These are phyloP conservation scores for Aspergillus brunneoviolaceus DNA, from an alignment of 2,329 filamentous ascomycete genomes.

Conservation along the genomic window DNA sequence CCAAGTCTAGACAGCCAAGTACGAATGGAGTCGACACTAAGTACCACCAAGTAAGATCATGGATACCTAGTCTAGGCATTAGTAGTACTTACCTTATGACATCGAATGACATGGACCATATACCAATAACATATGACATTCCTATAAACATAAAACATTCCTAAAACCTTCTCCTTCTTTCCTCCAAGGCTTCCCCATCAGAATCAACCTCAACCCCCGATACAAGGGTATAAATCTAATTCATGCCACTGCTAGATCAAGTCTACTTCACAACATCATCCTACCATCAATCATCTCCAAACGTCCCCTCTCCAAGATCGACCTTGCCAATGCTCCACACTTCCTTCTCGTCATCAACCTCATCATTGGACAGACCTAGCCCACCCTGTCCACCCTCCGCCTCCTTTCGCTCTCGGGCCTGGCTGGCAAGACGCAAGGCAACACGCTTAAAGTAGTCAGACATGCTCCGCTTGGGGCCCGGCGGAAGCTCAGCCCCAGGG, in stretches of 20 bases:
- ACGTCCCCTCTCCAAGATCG: conserved; percentile 65
- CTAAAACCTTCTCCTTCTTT: conserved; percentile 5
- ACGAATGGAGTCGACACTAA: no score
- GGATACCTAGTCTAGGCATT: no score
- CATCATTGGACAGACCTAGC: conserved; percentile 82
- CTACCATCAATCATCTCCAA: conserved; percentile 34
- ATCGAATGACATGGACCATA: no score
- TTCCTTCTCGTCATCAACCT: conserved; percentile 90
- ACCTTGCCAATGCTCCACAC: conserved; percentile 94
- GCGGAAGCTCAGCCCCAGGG: conserved; percentile 63
- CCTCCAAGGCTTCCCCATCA: neutral
- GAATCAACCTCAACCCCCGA: conserved; percentile 3
- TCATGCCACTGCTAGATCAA: conserved; percentile 14
- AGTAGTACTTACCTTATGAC: no score
- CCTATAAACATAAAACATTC: neutral
- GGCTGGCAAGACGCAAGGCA: conserved; percentile 76
- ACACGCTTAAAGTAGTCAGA: conserved; percentile 96
- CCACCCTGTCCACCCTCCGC: conserved; percentile 88
- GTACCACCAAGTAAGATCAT: no score
- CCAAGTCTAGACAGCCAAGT: no score
- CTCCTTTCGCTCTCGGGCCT: conserved; percentile 84
- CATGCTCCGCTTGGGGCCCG: conserved; percentile 83
- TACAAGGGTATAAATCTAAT: conserved; percentile 28
- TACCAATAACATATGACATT: no score
- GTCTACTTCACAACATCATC: conserved; percentile 10